Evolutionary conservation across 2,329 filamentous ascomycete species (phyloP), one percentile per base, ranked within the genome.

Genomic region (Paraconiothyrium sp.): DNA sequence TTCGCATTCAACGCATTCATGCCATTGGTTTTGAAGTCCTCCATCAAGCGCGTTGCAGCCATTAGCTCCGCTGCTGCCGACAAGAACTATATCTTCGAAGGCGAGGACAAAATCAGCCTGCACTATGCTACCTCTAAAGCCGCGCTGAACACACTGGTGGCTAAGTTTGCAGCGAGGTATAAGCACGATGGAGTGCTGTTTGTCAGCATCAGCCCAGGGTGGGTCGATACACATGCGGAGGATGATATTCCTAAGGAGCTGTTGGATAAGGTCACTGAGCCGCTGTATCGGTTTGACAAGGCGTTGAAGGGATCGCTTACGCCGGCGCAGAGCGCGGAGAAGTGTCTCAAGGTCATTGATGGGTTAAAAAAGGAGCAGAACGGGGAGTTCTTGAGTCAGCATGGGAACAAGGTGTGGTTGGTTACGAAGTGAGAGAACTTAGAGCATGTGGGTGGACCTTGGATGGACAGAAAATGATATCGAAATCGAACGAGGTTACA

Each of bases 11-110:
- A 79, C 52, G 70, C 74, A 3, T 82, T 82, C 66, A 61, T 83
- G 1, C 80, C 80, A 0, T 71, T 83, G 24, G 66, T 84, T 30
- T 66, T 74, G 16, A 78, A 77, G 35, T 77, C 79, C 3, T 52
- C 37, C 57, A 54, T 51, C 51, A 83, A 83, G 70, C 83, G 83
- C 66, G 77, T 83, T 57, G 66, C 81, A 6, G 68, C 77, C 20
- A 78, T 84, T 27, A 77, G 78, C 22, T 77, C 64, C 10, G 79
- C 70, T 9, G 70, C 79, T 62, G 80, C 73, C 0, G 79, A 81
- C 57, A 57, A 72, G 0, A 65, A 75, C 8, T 30, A 75, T 5
- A 70, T 70, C 52, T 63, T 65, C 3, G 64, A 60, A 1, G 60
- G 62, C 14, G 75, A 70, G 0, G 8, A 79, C 2, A 59, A 61